Evolutionary conservation across 305 asterid genomes (phyloP).

Genomic region (Striga hermonthica): DNA sequence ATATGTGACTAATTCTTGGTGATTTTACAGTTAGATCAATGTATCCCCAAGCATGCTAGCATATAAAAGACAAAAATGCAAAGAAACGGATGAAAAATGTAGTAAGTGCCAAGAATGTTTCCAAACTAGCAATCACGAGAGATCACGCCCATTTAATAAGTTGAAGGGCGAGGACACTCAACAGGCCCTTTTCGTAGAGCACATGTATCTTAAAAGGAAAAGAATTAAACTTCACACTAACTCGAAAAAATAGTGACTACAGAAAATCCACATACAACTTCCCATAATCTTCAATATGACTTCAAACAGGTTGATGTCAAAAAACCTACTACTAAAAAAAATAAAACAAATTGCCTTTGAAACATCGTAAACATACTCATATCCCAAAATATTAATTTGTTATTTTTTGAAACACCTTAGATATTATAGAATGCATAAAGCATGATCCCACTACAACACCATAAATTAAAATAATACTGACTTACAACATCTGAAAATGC

Average conservation of each 20-base stretch:
- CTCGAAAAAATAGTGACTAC: not conserved
- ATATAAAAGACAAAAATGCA: too few relatives aligned
- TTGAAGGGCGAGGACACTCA: not conserved
- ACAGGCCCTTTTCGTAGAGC: not conserved
- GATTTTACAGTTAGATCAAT: too few relatives aligned
- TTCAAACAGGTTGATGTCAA: too few relatives aligned
- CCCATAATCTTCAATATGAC: not conserved
- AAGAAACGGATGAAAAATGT: not conserved
- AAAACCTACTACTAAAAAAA: too few relatives aligned
- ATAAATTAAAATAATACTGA: slow-evolving; percentile 24
- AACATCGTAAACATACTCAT: not conserved
- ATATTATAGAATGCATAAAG: slow-evolving; percentile 11
- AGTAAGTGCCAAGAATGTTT: not conserved
- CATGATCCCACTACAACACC: not conserved
- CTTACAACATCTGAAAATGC: slow-evolving; percentile 97
- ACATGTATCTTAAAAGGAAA: not conserved
- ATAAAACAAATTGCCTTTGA: not conserved
- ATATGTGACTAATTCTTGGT: too few relatives aligned
- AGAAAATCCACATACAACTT: not conserved
- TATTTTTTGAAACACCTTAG: not conserved
- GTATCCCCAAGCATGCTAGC: too few relatives aligned
- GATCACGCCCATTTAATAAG: not conserved
- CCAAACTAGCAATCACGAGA: not conserved
- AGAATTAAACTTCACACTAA: not conserved
- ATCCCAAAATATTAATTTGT: not conserved